Conservation (phyloP, 441 rosid species). For the Syzygium malaccense region DNA sequence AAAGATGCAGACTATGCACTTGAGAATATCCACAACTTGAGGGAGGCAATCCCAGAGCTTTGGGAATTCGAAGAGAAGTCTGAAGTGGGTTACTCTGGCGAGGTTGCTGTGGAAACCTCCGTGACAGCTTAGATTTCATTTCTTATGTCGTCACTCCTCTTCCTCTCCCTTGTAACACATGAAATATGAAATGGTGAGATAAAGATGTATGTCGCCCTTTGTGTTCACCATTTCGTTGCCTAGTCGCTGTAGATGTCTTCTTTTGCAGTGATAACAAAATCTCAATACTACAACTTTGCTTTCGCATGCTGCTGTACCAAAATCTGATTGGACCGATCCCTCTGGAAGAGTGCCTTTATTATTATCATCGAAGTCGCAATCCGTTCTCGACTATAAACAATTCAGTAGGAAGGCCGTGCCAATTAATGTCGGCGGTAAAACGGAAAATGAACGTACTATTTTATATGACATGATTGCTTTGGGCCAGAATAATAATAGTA, state of each 20-base stretch:
- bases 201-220: background rate
- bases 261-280: background rate
- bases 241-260: background rate
- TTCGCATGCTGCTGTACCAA: background rate
- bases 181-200: background rate
- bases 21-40: conserved; percentile 33
- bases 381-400: background rate
- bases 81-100: background rate
- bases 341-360: background rate
- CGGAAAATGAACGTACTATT: background rate
- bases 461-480: background rate
- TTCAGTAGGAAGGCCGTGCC: background rate
- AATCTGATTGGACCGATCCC: background rate
- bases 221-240: background rate
- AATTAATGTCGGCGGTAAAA: background rate
- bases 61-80: conserved; percentile 21
- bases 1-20: conserved; percentile 57
- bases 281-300: background rate
- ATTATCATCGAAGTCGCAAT: background rate
- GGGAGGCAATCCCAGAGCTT: conserved; percentile 53
- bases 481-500: background rate
- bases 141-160: background rate
- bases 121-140: background rate
- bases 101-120: background rate
- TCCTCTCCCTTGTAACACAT: background rate